These are phyloP conservation scores for Trichophyton schoenleinii DNA, from an alignment of 2,329 filamentous ascomycete species.

Conservation along the genomic window DNA sequence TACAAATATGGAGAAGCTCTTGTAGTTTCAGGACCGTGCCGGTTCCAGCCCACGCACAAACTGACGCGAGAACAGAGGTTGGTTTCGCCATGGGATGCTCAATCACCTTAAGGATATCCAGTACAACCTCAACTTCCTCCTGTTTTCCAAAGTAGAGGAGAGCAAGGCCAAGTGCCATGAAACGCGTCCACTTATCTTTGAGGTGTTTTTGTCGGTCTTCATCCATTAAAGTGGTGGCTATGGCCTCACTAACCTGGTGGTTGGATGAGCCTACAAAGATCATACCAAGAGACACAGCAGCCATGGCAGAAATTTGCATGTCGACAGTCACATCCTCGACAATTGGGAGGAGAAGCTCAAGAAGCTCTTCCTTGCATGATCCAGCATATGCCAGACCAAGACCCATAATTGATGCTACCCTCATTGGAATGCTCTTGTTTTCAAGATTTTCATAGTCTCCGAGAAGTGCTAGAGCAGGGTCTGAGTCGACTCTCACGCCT, in stretches of 20 bases:
- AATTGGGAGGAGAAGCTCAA: conserved; percentile 74
- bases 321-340: conserved; percentile 71
- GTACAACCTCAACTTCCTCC: conserved; percentile 95
- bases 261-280: conserved; percentile 89
- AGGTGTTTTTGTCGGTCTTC: conserved; percentile 82
- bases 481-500: conserved; percentile 75
- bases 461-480: conserved; percentile 78
- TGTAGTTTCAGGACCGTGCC: conserved; percentile 95
- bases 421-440: conserved; percentile 62
- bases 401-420: conserved; percentile 86
- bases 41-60: conserved; percentile 96
- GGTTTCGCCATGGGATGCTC: conserved; percentile 95
- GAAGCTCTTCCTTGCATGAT: conserved; percentile 78
- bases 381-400: conserved; percentile 89
- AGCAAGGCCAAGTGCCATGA: conserved; percentile 86
- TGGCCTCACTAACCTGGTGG: conserved; percentile 78
- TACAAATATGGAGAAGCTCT: conserved; percentile 93
- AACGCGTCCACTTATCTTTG: conserved; percentile 96
- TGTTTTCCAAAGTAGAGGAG: conserved; percentile 92
- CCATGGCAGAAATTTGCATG: conserved; percentile 96
- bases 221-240: conserved; percentile 84
- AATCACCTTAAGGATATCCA: conserved; percentile 92
- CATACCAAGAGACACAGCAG: conserved; percentile 76
- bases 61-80: conserved; percentile 86
- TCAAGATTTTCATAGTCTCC: conserved; percentile 68